phyloP scores from a whole-genome alignment of 805 yeast species.

The Metschnikowia cerradonensis region DNA sequence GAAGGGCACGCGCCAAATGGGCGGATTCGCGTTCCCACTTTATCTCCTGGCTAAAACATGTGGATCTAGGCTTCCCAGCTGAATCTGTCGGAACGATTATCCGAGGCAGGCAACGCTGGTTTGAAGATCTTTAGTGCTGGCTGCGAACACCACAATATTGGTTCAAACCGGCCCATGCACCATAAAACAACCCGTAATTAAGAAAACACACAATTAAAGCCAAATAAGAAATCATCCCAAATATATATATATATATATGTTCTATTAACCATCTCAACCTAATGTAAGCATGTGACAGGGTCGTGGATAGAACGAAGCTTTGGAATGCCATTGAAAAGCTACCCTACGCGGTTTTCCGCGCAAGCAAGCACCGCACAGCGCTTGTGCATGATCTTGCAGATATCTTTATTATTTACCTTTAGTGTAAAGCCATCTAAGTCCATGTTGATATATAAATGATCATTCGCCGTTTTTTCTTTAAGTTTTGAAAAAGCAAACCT shows the following conservation, averaged over 20 bases:
- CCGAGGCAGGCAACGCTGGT: not conserved
- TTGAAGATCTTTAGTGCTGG: not conserved
- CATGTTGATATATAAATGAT: not conserved
- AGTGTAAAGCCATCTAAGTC: not conserved
- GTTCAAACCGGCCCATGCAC: no score
- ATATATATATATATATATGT: no score
- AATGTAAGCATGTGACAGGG: no score
- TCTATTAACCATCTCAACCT: no score
- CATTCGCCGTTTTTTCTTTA: not conserved
- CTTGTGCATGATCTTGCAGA: conserved; percentile 6
- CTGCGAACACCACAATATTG: not conserved
- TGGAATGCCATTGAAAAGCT: not conserved
- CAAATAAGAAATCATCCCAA: no score
- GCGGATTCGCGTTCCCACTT: no score
- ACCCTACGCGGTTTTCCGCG: not conserved
- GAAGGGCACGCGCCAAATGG: no score
- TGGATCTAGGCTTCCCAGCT: no score
- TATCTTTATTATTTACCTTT: not conserved
- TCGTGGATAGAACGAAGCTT: no score
- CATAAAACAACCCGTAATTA: not conserved
- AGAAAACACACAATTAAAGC: no score
- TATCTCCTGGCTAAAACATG: not conserved
- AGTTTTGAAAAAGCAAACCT: not conserved
- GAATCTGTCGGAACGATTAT: not conserved
- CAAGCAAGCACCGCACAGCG: not conserved